A percentile compares a stretch with the other conserved stretches of the same genome.
phyloP scores from a whole-genome alignment of 495 filamentous ascomycete species.

The Aspergillus campestris region DNA sequence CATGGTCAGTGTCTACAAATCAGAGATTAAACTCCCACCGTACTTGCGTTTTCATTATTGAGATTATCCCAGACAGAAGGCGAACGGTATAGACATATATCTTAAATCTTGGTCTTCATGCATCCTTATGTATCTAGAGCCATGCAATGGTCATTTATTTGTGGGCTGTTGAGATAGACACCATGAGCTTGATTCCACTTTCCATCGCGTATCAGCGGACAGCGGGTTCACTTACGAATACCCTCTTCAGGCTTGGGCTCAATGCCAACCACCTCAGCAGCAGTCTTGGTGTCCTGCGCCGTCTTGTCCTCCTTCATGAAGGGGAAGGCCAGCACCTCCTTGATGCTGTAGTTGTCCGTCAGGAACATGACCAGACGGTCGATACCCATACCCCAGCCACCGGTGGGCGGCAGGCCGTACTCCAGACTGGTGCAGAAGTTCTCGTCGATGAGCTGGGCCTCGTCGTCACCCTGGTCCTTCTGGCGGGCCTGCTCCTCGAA shows the following conservation, averaged over 20 bases:
- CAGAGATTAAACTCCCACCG: no score
- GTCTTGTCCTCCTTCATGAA: constrained; percentile 68
- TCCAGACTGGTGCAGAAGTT: constrained; percentile 80
- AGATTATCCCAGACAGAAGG: no score
- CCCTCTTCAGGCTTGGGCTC: constrained; percentile 59
- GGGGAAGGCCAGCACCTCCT: constrained; percentile 92
- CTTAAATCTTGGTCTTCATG: no score
- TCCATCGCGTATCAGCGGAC: no score
- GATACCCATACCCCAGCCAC: constrained; percentile 96
- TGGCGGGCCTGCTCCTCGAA: constrained; percentile 96
- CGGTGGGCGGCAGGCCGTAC: constrained; percentile 85
- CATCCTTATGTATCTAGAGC: no score
- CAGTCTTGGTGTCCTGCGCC: constrained; percentile 40
- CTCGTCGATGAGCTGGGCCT: constrained; percentile 94
- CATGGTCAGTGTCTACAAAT: no score
- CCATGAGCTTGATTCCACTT: constrained; percentile 1
- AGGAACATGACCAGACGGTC: constrained; percentile 97
- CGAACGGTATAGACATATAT: no score
- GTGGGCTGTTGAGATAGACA: constrained; percentile 18
- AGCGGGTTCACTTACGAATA: constrained; percentile 46
- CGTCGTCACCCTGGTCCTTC: constrained; percentile 94
- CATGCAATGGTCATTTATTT: constrained; percentile 18
- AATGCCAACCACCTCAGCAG: constrained; percentile 58
- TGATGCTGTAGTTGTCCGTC: constrained; percentile 90
- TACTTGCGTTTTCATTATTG: no score